Conservation (phyloP, 345 rosid species). For the Pugionium cornutum region DNA sequence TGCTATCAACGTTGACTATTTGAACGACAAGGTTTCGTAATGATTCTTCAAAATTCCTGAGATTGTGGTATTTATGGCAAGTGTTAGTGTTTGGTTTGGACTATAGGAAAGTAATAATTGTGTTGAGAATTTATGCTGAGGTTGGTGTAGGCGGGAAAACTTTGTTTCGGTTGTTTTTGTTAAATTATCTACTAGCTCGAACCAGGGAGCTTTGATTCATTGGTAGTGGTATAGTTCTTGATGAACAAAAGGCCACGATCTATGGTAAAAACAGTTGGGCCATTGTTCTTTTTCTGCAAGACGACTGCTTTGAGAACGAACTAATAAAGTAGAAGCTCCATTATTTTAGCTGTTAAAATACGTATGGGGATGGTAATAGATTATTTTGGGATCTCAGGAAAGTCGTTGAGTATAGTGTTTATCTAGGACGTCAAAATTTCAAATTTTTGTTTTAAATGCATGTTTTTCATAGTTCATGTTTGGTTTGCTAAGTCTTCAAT, state of each 20-base stretch:
- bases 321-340: neutral
- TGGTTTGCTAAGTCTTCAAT: slow-evolving; percentile 14
- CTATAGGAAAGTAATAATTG: too few relatives aligned
- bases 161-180: neutral
- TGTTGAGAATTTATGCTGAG: too few relatives aligned
- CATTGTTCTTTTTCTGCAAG: neutral
- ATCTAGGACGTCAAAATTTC: slow-evolving; percentile 2
- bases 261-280: slow-evolving; percentile 5
- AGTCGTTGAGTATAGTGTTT: slow-evolving; percentile 1
- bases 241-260: too few relatives aligned
- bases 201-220: neutral
- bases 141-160: too few relatives aligned
- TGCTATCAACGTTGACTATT: slow-evolving; percentile 82
- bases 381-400: neutral
- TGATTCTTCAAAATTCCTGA: neutral
- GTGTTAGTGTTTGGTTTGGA: too few relatives aligned
- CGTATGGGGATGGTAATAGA: too few relatives aligned
- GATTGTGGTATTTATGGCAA: neutral
- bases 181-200: neutral
- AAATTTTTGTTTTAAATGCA: neutral
- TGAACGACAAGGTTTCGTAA: slow-evolving; percentile 65
- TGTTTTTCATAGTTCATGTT: neutral
- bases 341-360: neutral
- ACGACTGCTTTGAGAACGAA: slow-evolving; percentile 1
- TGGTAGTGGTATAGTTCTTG: too few relatives aligned